Conservation (phyloP, 2,329 filamentous ascomycete genomes). For the Cladosporium cucumerinum region DNA sequence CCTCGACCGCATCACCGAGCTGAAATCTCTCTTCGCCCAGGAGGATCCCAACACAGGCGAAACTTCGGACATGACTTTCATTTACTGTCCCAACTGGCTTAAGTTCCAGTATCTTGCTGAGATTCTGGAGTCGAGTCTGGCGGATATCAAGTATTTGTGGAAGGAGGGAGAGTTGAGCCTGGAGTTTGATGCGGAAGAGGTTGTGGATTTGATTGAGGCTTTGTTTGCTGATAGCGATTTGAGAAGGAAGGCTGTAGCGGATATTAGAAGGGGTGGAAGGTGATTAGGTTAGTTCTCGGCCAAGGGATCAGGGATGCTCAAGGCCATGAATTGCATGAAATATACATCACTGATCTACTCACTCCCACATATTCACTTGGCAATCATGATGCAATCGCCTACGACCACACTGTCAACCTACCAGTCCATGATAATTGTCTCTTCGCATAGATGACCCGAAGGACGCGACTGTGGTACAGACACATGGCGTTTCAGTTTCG, state of each 20-base stretch:
- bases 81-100: slow-evolving; percentile 62
- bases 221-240: slow-evolving; percentile 62
- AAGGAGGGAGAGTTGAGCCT: slow-evolving; percentile 60
- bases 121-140: slow-evolving; percentile 60
- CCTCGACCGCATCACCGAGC: slow-evolving; percentile 53
- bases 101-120: slow-evolving; percentile 63
- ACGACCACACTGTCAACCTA: neutral
- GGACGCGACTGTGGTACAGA: neutral
- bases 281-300: neutral
- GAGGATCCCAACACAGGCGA: slow-evolving; percentile 37
- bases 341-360: neutral
- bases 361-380: neutral
- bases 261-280: slow-evolving; percentile 45
- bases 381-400: neutral
- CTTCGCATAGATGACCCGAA: neutral
- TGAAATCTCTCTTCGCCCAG: slow-evolving; percentile 56
- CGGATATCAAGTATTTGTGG: slow-evolving; percentile 65
- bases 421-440: neutral
- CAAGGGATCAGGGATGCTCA: neutral
- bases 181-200: slow-evolving; percentile 60
- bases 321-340: neutral
- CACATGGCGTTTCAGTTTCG: neutral
- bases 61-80: slow-evolving; percentile 52
- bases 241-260: slow-evolving; percentile 55
- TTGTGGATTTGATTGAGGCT: slow-evolving; percentile 61